A percentile compares a stretch with the other conserved stretches of the same genome.
phyloP scores from a whole-genome alignment of 228 moss, liverwort and hornwort species.

The Sphagnum magellanicum region DNA sequence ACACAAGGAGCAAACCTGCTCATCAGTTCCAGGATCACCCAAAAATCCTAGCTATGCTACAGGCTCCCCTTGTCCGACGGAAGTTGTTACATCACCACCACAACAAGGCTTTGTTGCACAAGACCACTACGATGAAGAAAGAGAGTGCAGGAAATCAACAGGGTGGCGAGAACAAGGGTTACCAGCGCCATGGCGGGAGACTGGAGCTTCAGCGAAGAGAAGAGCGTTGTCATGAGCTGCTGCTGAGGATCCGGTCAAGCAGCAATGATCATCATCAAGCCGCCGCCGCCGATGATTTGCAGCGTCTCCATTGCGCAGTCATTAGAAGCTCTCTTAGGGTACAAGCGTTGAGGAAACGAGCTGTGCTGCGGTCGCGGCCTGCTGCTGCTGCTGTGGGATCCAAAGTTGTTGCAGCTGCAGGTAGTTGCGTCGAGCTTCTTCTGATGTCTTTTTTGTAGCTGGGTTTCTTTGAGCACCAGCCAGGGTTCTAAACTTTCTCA shows the following conservation, averaged over 20 bases:
- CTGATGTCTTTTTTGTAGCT: neutral
- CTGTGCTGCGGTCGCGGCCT: neutral
- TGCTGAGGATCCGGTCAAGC: too few species aligned
- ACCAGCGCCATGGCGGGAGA: slow-evolving; percentile 25
- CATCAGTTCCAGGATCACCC: too few species aligned
- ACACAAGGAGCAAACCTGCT: too few species aligned
- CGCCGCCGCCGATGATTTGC: slow-evolving; percentile 20
- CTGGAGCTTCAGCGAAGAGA: slow-evolving; percentile 43
- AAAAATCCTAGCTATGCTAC: too few species aligned
- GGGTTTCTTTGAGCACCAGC: neutral
- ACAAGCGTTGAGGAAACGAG: slow-evolving; percentile 22
- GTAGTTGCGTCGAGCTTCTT: slow-evolving; percentile 4
- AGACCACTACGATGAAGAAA: too few species aligned
- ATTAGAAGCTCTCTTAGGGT: slow-evolving; percentile 36
- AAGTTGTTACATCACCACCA: too few species aligned
- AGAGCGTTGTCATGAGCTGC: slow-evolving; percentile 12
- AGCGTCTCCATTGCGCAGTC: slow-evolving; percentile 40
- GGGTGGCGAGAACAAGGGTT: too few species aligned
- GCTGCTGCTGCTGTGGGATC: slow-evolving; percentile 12
- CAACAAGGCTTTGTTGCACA: too few species aligned
- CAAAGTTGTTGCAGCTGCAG: slow-evolving; percentile 21
- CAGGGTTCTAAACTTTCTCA: neutral
- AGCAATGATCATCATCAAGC: slow-evolving; percentile 4
- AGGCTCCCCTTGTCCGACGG: too few species aligned
- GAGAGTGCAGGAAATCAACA: too few species aligned